Conservation (phyloP, 208 protist genomes). For the Blastocrithidia nonstop region DNA sequence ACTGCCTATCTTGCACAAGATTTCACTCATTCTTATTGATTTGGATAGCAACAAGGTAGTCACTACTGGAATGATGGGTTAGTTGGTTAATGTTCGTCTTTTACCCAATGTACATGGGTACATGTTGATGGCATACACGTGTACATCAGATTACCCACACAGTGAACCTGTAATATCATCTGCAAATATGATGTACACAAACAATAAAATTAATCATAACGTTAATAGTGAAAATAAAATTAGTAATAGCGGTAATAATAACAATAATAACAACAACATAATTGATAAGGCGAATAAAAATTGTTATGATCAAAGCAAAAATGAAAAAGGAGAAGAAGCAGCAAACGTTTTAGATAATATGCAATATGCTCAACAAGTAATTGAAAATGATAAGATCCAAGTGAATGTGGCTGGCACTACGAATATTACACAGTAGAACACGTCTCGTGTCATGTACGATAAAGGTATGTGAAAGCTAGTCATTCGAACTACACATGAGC, state of each 20-base stretch:
- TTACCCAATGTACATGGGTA: constrained; percentile 63
- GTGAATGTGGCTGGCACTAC: too few relatives aligned
- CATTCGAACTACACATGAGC: too few relatives aligned
- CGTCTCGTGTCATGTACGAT: too few relatives aligned
- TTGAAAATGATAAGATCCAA: too few relatives aligned
- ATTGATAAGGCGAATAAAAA: constrained; percentile 29
- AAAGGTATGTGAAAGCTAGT: too few relatives aligned
- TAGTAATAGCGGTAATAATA: neutral
- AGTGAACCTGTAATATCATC: neutral
- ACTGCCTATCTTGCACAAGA: constrained; percentile 23
- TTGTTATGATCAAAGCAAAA: constrained; percentile 17
- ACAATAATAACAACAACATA: neutral
- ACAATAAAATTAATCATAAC: neutral
- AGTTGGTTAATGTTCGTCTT: constrained; percentile 31
- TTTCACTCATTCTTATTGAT: constrained; percentile 37
- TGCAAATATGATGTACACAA: neutral
- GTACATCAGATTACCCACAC: neutral
- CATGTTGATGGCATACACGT: constrained; percentile 57
- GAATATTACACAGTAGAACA: too few relatives aligned
- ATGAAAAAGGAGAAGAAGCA: too few relatives aligned
- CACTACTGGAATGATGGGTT: too few relatives aligned
- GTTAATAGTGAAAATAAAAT: neutral
- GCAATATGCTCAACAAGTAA: too few relatives aligned
- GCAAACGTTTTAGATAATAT: too few relatives aligned
- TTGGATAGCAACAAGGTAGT: constrained; percentile 36